Evolutionary conservation across 352 stramenopile genomes (phyloP).

Genomic region (Phytophthora crassamura): DNA sequence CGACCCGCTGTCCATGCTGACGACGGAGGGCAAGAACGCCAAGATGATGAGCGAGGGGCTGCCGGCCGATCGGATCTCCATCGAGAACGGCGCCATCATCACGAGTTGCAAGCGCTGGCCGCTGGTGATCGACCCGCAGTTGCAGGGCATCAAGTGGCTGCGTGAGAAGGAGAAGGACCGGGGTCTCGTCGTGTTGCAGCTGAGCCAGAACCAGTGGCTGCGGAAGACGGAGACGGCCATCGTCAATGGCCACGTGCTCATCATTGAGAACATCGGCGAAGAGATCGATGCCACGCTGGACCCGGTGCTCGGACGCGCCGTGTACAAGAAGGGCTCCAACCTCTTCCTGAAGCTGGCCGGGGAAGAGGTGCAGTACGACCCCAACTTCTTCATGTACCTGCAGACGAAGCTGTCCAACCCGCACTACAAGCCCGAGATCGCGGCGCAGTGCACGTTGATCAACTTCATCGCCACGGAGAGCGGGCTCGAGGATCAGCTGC

Average conservation of each 20-base stretch:
- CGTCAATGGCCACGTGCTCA: slow-evolving; percentile 95
- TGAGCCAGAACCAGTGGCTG: slow-evolving; percentile 97
- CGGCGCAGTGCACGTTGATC: slow-evolving; percentile 96
- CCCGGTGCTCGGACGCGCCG: slow-evolving; percentile 94
- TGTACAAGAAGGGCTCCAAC: slow-evolving; percentile 96
- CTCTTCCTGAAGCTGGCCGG: slow-evolving; percentile 95
- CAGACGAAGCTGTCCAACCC: slow-evolving; percentile 98
- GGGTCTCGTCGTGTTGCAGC: slow-evolving; percentile 92
- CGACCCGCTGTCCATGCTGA: slow-evolving; percentile 96
- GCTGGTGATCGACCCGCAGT: slow-evolving; percentile 97
- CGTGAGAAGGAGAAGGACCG: slow-evolving; percentile 94
- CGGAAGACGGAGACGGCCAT: slow-evolving; percentile 95
- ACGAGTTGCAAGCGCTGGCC: slow-evolving; percentile 98
- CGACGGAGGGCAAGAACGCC: slow-evolving; percentile 96
- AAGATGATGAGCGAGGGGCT: slow-evolving; percentile 98
- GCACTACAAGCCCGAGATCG: slow-evolving; percentile 98
- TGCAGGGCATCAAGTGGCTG: slow-evolving; percentile 99
- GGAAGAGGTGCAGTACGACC: slow-evolving; percentile 97
- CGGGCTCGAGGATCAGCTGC: slow-evolving; percentile 95
- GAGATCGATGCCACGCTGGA: slow-evolving; percentile 98
- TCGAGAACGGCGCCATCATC: slow-evolving; percentile 98
- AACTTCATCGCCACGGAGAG: slow-evolving; percentile 98
- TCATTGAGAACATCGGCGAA: slow-evolving; percentile 98
- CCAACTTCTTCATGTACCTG: slow-evolving; percentile 96
- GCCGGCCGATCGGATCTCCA: slow-evolving; percentile 96